Percentiles rank a stretch among this genome's conserved stretches.
Evolutionary conservation across 805 yeast genomes (phyloP).

Genomic region (Kluyveromyces starmeri): DNA sequence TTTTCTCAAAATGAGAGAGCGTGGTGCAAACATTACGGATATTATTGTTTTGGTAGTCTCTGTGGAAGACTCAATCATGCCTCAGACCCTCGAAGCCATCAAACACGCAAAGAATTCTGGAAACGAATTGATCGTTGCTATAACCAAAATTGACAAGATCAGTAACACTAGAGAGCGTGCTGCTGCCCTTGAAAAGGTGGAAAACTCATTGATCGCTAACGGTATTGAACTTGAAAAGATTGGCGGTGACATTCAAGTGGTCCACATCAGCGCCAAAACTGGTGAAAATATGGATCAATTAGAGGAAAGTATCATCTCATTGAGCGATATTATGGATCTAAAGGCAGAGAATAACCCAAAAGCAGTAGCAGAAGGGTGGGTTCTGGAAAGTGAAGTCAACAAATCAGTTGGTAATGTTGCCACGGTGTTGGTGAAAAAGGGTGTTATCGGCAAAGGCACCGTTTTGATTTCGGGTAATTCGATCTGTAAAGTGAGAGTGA

Average conservation of each 20-base stretch:
- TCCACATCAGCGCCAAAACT: constrained; percentile 79
- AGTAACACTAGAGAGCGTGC: constrained; percentile 30
- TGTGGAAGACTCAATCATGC: constrained; percentile 96
- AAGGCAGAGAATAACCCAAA: constrained; percentile 43
- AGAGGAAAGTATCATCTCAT: constrained; percentile 79
- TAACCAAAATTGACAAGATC: constrained; percentile 83
- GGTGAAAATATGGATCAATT: constrained; percentile 84
- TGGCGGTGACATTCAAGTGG: constrained; percentile 92
- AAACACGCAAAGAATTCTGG: constrained; percentile 67
- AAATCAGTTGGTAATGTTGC: constrained; percentile 82
- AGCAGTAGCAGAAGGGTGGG: constrained; percentile 68
- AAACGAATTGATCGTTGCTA: constrained; percentile 65
- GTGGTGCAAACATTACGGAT: constrained; percentile 94
- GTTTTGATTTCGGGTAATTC: constrained; percentile 81
- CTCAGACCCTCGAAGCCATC: constrained; percentile 93
- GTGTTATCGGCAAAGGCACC: constrained; percentile 61
- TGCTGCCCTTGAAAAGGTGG: constrained; percentile 64
- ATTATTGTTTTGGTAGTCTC: constrained; percentile 89
- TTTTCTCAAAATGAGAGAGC: constrained; percentile 87
- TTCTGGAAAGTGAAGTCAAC: constrained; percentile 75
- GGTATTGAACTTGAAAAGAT: constrained; percentile 84
- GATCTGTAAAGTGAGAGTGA: constrained; percentile 72
- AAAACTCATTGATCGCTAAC: constrained; percentile 64
- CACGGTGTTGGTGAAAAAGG: constrained; percentile 74
- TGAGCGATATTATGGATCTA: constrained; percentile 76